Percentiles rank a stretch among this genome's conserved stretches.
phyloP scores from a whole-genome alignment of 257 asterid species.

The Striga asiatica region DNA sequence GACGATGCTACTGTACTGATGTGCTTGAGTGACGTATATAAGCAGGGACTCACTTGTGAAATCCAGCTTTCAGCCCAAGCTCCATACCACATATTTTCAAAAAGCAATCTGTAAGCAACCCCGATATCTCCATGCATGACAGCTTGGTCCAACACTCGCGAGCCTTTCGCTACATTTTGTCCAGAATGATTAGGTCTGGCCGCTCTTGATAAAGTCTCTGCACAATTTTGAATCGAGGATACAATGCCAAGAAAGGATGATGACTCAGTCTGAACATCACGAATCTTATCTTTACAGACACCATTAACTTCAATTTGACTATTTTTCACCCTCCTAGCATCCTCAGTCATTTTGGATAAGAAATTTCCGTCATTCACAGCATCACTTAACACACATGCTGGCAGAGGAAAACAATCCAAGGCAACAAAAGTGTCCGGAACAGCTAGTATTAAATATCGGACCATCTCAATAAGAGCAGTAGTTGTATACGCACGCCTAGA shows the following conservation, averaged over 20 bases:
- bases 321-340: constrained; percentile 49
- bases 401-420: constrained; percentile 87
- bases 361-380: constrained; percentile 65
- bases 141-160: constrained; percentile 69
- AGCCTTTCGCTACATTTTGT: constrained; percentile 65
- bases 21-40: constrained; percentile 69
- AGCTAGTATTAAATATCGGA: constrained; percentile 78
- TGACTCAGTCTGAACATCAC: constrained; percentile 50
- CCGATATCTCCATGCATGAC: constrained; percentile 72
- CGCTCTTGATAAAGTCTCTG: constrained; percentile 68
- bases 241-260: constrained; percentile 52
- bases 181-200: constrained; percentile 61
- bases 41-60: constrained; percentile 65
- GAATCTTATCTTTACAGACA: constrained; percentile 27
- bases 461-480: constrained; percentile 96
- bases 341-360: constrained; percentile 57
- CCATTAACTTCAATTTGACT: constrained; percentile 42
- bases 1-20: constrained; percentile 46
- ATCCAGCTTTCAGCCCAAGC: constrained; percentile 70
- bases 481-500: constrained; percentile 87
- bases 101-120: constrained; percentile 48
- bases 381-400: constrained; percentile 45
- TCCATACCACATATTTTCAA: constrained; percentile 68
- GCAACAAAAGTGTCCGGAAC: constrained; percentile 98
- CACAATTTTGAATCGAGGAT: constrained; percentile 70